phyloP scores from a whole-genome alignment of 1,139 yeast genomes.

The Pichia terricola region DNA sequence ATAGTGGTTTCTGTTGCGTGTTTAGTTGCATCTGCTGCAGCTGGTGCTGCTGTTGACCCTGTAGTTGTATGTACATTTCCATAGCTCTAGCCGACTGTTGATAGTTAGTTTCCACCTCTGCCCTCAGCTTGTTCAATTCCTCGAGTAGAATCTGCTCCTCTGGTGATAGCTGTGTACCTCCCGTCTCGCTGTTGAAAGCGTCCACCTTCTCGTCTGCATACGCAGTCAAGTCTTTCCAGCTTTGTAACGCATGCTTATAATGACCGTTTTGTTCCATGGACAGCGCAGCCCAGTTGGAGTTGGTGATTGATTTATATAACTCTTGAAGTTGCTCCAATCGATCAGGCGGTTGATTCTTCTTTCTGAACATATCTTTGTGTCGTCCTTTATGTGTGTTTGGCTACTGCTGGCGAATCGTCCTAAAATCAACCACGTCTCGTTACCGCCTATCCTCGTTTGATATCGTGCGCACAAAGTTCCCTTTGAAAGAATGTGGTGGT shows the following conservation, averaged over 20 bases:
- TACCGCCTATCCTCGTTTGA: too few species aligned
- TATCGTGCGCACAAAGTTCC: too few species aligned
- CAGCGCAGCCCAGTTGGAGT: constrained; percentile 22
- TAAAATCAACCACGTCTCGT: too few species aligned
- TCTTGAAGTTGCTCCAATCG: constrained; percentile 50
- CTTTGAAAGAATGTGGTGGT: too few species aligned
- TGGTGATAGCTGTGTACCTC: constrained; percentile 21
- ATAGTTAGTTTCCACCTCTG: constrained; percentile 38
- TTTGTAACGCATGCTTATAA: constrained; percentile 49
- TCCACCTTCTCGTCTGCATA: constrained; percentile 49
- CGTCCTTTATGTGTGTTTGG: too few species aligned
- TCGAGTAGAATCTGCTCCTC: constrained; percentile 37
- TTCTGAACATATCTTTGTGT: constrained; percentile 27
- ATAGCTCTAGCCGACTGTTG: constrained; percentile 15
- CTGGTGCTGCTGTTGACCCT: constrained; percentile 1
- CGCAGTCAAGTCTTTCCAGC: constrained; percentile 65
- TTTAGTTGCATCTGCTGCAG: constrained; percentile 1
- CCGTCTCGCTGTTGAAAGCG: constrained; percentile 36
- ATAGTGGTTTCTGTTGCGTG: background rate
- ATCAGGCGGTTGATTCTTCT: constrained; percentile 30
- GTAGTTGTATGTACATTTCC: constrained; percentile 1
- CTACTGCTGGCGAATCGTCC: too few species aligned
- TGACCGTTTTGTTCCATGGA: constrained; percentile 47
- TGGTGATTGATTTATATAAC: constrained; percentile 30
- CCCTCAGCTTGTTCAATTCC: constrained; percentile 41